phyloP scores from a whole-genome alignment of 441 rosid species.

The Pelargonium citronellum region DNA sequence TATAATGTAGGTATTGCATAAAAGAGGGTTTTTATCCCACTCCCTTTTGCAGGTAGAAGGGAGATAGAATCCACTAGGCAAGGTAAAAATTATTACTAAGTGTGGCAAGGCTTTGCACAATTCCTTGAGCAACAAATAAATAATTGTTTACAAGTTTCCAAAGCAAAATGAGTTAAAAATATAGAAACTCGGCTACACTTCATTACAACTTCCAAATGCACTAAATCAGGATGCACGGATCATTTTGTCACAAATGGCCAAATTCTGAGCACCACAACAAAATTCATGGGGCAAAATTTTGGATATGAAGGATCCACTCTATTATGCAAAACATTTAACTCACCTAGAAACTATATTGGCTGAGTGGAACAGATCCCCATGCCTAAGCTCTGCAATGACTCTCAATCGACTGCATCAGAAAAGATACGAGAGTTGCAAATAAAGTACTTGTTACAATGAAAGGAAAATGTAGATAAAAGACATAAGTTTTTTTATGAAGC shows the following conservation, averaged over 20 bases:
- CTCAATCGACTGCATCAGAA: slow-evolving; percentile 66
- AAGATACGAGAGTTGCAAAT: slow-evolving; percentile 12
- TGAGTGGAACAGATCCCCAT: slow-evolving; percentile 91
- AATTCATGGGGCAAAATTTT: background rate
- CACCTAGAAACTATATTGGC: slow-evolving; percentile 97
- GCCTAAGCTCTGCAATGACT: slow-evolving; percentile 93
- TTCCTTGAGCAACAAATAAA: background rate
- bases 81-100: background rate
- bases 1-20: background rate
- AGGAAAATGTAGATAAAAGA: background rate
- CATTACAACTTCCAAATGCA: background rate
- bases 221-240: background rate
- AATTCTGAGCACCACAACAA: background rate
- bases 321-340: slow-evolving; percentile 17
- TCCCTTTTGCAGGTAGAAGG: background rate
- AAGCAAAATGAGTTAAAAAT: background rate
- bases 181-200: background rate
- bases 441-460: slow-evolving; percentile 11
- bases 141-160: background rate
- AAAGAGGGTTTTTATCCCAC: background rate
- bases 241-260: background rate
- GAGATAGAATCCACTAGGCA: background rate
- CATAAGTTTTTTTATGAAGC: background rate
- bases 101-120: background rate
- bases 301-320: slow-evolving; percentile 4